Evolutionary conservation across 345 rosid species (phyloP).

Genomic region (Nephelium lappaceum): DNA sequence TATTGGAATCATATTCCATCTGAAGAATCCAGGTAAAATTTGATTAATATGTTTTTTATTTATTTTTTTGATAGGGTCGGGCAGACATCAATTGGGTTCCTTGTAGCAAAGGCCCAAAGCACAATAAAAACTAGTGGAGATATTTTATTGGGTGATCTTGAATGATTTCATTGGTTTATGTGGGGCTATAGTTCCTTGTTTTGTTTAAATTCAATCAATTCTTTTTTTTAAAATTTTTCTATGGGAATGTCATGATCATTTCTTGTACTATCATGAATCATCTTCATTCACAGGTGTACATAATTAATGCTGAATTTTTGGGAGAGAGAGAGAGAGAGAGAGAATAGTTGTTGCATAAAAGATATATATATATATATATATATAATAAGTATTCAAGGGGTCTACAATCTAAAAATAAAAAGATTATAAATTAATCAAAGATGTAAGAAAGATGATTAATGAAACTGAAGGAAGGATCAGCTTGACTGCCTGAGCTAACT

Average conservation of each 20-base stretch:
- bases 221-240: not conserved
- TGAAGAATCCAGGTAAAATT: conserved; percentile 76
- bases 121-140: not conserved
- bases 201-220: not conserved
- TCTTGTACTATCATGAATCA: not conserved
- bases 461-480: too few species aligned
- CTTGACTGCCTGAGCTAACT: too few species aligned
- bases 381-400: too few species aligned
- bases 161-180: not conserved
- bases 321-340: too few species aligned
- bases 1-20: conserved; percentile 81
- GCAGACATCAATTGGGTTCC: not conserved
- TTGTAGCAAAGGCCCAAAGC: too few species aligned
- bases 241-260: not conserved
- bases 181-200: not conserved
- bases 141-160: not conserved
- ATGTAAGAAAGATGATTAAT: too few species aligned
- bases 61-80: not conserved
- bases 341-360: too few species aligned
- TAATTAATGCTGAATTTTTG: too few species aligned
- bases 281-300: too few species aligned
- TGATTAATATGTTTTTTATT: not conserved
- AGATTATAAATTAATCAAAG: too few species aligned
- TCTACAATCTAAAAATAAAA: too few species aligned
- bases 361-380: too few species aligned